These are phyloP conservation scores for Tuber melanosporum DNA, from an alignment of 495 filamentous ascomycete species.

Conservation along the genomic window DNA sequence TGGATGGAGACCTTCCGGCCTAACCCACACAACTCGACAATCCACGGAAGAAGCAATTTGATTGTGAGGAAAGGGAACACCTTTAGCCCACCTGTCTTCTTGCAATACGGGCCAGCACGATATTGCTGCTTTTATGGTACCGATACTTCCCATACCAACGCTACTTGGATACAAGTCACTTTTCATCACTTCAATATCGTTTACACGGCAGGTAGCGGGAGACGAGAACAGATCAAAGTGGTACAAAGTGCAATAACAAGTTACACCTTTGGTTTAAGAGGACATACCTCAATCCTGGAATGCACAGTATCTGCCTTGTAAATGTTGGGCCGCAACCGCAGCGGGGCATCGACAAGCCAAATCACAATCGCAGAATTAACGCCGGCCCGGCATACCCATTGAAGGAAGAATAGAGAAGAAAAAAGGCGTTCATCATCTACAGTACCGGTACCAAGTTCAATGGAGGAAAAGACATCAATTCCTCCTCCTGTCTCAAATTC, in stretches of 20 bases:
- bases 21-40: not conserved
- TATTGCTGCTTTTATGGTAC: not conserved
- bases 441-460: not conserved
- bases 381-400: not conserved
- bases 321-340: not conserved
- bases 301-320: not conserved
- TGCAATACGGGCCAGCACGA: not conserved
- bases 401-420: not conserved
- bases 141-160: not conserved
- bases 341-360: not conserved
- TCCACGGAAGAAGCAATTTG: not conserved
- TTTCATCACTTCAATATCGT: not conserved
- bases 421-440: not conserved
- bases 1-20: not conserved
- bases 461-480: not conserved
- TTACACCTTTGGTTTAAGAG: not conserved
- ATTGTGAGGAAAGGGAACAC: not conserved
- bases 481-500: slow-evolving; percentile 1
- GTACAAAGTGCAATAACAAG: not conserved
- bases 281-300: not conserved
- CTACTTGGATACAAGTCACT: not conserved
- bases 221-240: not conserved
- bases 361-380: not conserved
- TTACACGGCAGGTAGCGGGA: not conserved
- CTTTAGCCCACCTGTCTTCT: not conserved